Conservation (phyloP, 1,284 basidiomycete species). For the Wallemia ichthyophaga region DNA sequence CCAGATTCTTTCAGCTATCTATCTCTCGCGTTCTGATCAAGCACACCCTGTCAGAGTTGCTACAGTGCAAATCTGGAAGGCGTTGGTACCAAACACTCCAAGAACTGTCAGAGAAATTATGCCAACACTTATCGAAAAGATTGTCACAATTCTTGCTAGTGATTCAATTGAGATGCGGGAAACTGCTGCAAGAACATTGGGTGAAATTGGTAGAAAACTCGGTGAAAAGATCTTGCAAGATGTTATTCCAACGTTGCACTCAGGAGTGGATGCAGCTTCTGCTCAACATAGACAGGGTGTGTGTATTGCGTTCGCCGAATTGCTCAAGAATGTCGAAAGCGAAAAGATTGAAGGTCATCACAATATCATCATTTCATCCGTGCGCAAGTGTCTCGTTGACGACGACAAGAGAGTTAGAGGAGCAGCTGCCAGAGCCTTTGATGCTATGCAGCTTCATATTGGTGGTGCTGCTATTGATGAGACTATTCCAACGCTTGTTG, state of each 20-base stretch:
- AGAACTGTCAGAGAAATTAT: slow-evolving; percentile 80
- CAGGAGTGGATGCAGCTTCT: slow-evolving; percentile 20
- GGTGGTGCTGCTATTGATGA: slow-evolving; percentile 61
- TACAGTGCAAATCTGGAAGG: slow-evolving; percentile 94
- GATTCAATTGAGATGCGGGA: slow-evolving; percentile 67
- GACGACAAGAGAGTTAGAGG: slow-evolving; percentile 56
- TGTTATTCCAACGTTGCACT: slow-evolving; percentile 43
- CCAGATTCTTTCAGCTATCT: slow-evolving; percentile 64
- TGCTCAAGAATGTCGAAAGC: slow-evolving; percentile 67
- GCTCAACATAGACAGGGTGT: slow-evolving; percentile 35
- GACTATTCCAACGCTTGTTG: slow-evolving; percentile 78
- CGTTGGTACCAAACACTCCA: slow-evolving; percentile 68
- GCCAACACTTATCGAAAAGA: slow-evolving; percentile 48
- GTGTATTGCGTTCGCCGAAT: slow-evolving; percentile 56
- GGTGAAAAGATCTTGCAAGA: slow-evolving; percentile 75
- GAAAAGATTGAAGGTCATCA: slow-evolving; percentile 68
- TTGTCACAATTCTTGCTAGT: slow-evolving; percentile 43
- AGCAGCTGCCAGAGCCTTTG: slow-evolving; percentile 81
- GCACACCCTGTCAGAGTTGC: slow-evolving; percentile 69
- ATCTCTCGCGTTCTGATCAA: slow-evolving; percentile 77
- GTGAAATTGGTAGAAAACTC: slow-evolving; percentile 79
- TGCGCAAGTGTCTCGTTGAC: slow-evolving; percentile 65
- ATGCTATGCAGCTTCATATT: slow-evolving; percentile 63
- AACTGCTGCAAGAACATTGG: slow-evolving; percentile 59
- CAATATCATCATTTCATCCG: slow-evolving; percentile 57